Conservation (phyloP, 2,329 filamentous ascomycete genomes). For the Fusarium mangiferae region DNA sequence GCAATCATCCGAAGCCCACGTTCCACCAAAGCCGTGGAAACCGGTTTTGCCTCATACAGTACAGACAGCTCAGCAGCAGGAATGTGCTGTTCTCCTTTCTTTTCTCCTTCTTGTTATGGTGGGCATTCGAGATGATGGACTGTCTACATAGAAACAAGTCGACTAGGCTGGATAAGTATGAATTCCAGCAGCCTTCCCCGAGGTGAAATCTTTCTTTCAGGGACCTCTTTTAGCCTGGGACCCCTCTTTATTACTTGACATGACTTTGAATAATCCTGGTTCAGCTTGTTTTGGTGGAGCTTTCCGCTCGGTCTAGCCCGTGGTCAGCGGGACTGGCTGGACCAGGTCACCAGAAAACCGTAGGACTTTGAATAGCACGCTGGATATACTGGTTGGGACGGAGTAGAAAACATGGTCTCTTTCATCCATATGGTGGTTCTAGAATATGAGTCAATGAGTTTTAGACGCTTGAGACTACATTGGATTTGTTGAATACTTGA, state of each 20-base stretch:
- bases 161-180: background rate
- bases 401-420: background rate
- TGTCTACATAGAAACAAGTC: background rate
- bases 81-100: background rate
- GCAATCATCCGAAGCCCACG: constrained; percentile 34
- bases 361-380: constrained; percentile 3
- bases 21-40: constrained; percentile 36
- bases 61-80: constrained; percentile 4
- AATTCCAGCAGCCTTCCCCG: background rate
- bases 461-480: background rate
- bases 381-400: background rate
- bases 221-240: background rate
- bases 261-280: constrained; percentile 14
- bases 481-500: background rate
- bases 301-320: constrained; percentile 40
- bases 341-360: constrained; percentile 27
- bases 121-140: background rate
- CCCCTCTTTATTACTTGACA: constrained; percentile 17
- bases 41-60: constrained; percentile 34
- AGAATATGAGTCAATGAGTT: background rate
- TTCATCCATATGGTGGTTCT: background rate
- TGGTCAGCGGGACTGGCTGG: constrained; percentile 28
- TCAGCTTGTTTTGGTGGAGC: constrained; percentile 29
- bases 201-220: background rate
- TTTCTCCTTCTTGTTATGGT: background rate